phyloP scores from a whole-genome alignment of 2,329 filamentous ascomycete species.

The Berkeleyomyces basicola region DNA sequence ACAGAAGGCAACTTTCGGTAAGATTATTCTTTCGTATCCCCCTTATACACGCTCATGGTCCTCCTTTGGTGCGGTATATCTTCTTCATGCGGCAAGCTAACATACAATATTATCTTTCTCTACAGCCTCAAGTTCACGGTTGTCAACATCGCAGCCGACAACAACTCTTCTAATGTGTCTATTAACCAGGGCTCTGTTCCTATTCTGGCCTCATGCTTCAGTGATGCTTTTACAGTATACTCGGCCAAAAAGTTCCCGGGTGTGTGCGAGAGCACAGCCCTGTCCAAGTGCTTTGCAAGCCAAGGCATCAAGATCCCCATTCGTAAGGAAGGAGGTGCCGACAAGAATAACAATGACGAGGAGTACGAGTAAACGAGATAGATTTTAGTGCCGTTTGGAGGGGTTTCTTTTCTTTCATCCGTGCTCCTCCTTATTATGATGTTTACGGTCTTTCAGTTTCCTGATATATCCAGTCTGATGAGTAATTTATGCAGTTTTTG shows the following conservation, averaged over 20 bases:
- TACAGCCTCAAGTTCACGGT: constrained; percentile 51
- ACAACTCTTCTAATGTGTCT: constrained; percentile 23
- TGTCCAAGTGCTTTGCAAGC: constrained; percentile 83
- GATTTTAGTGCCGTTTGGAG: background rate
- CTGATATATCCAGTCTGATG: no score
- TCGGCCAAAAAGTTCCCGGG: constrained; percentile 97
- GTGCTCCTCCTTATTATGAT: background rate
- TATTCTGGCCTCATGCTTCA: constrained; percentile 73
- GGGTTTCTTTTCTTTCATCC: no score
- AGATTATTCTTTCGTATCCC: constrained; percentile 11
- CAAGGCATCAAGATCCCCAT: constrained; percentile 98
- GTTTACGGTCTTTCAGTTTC: background rate
- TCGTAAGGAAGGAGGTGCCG: constrained; percentile 54
- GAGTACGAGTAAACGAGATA: constrained; percentile 26
- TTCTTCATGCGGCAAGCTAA: background rate
- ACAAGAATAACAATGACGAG: constrained; percentile 30
- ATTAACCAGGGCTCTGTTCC: constrained; percentile 64
- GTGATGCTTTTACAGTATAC: constrained; percentile 80
- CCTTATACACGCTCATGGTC: no score
- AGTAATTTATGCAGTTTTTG: no score
- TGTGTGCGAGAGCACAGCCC: constrained; percentile 78
- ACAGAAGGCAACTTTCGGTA: constrained; percentile 86
- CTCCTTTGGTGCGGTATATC: no score
- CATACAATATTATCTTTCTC: background rate
- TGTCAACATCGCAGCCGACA: constrained; percentile 48